These are phyloP conservation scores for Ceratocystis smalleyi DNA, from an alignment of 2,329 filamentous ascomycete genomes.

Conservation along the genomic window DNA sequence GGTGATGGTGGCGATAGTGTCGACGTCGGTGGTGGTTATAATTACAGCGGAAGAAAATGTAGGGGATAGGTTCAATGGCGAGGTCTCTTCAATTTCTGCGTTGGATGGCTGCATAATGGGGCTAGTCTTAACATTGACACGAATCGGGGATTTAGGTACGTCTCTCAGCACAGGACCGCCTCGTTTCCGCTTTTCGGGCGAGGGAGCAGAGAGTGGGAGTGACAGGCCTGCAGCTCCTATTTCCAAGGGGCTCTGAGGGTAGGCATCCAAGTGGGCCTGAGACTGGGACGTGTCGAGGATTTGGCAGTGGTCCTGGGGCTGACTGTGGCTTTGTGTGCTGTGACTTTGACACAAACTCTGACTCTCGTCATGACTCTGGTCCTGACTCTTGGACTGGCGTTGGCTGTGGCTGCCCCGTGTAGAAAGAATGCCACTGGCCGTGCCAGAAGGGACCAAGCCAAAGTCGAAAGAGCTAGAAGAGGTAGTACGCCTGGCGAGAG, in stretches of 20 bases:
- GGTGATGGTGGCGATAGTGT: not conserved
- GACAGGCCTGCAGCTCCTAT: constrained; percentile 2
- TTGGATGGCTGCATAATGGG: constrained; percentile 13
- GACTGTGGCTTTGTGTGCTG: not conserved
- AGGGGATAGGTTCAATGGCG: constrained; percentile 11
- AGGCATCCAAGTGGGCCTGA: not conserved
- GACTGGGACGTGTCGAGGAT: not conserved
- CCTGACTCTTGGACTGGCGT: not conserved
- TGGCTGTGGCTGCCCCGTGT: not conserved
- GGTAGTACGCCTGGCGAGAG: not conserved
- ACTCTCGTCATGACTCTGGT: not conserved
- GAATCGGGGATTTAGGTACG: constrained; percentile 40
- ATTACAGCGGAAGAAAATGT: constrained; percentile 3
- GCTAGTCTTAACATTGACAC: constrained; percentile 23
- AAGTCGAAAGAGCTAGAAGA: not conserved
- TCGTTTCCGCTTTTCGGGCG: constrained; percentile 5
- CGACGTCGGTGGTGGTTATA: not conserved
- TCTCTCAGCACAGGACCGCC: constrained; percentile 34
- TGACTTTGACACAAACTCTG: not conserved
- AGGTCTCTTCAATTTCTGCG: constrained; percentile 15
- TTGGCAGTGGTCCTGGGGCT: not conserved
- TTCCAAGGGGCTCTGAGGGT: not conserved
- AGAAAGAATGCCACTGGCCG: not conserved
- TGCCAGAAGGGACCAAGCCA: not conserved
- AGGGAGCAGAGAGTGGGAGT: not conserved